Base-by-base conservation (phyloP, 2,329 filamentous ascomycete genomes). In the Penicillium sp. region DNA sequence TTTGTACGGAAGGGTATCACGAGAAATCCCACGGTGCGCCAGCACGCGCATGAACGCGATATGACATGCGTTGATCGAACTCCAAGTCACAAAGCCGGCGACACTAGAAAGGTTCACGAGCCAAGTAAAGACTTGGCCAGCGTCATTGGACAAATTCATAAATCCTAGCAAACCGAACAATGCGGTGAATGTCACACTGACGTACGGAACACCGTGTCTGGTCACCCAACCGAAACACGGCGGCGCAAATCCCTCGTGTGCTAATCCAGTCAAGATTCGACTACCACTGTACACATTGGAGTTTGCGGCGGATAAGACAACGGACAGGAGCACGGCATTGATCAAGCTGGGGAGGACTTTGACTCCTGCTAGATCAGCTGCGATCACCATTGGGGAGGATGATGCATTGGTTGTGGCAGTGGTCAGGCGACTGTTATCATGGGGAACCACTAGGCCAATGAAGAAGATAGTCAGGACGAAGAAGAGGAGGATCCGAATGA, bases 401-500 rank as follows among this genome's bases (percentile, higher is more conserved):
- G 66, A 63, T 6, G 63, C 63, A 35, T 66, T 57, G 22, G 51
- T 60, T 6, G 33, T 44, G 13, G 22, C 46, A 10, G 54, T 61
- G 58, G 72, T 77, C 29, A 78, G 66, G 19, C 88, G 77, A 6
- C 66, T 64, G 0, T 71, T 56, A 62, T 83, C 80, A 63, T 81
- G 86, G 3, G 86, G 84, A 7, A 90, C 79, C 36, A 87, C 74
- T 59, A 90, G 78, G 41, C 86, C 85, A 59, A 89, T 78, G 67
- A 88, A 86, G 74, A 89, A 68, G 31, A 69, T 61, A 25, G 65
- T 67, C 31, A 67, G 56, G 13, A 69, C 61, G 43, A 67, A 69
- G 54, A 89, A 78, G 49, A 78, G 70, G 44, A 89, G 77, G 55
- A 90, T 87, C 51, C 84, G 81, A 77, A 82, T 87, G 68, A 88